These are phyloP conservation scores for Aspergillus neoniger DNA, from an alignment of 2,329 filamentous ascomycete genomes.

Conservation along the genomic window DNA sequence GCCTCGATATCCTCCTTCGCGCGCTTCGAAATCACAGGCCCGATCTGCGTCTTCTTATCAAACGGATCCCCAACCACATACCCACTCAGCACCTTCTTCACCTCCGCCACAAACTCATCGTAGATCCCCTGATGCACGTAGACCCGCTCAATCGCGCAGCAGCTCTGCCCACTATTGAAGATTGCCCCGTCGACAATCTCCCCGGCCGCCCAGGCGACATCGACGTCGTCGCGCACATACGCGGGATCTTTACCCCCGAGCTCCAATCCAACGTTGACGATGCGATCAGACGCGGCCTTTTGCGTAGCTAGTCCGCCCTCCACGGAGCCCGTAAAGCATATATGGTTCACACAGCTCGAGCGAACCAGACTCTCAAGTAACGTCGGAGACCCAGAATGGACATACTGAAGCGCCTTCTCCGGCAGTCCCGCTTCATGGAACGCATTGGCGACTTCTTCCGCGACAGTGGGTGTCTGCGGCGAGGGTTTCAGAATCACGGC, in stretches of 20 bases:
- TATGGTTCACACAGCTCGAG: conserved; percentile 69
- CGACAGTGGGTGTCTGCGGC: conserved; percentile 86
- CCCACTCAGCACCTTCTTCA: conserved; percentile 69
- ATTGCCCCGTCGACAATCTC: conserved; percentile 89
- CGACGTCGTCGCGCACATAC: conserved; percentile 81
- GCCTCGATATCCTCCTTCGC: conserved; percentile 72
- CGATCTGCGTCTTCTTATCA: conserved; percentile 72
- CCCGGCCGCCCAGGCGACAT: conserved; percentile 81
- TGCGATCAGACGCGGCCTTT: conserved; percentile 74
- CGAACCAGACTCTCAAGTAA: conserved; percentile 76
- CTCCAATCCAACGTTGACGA: conserved; percentile 82
- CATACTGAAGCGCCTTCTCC: conserved; percentile 77
- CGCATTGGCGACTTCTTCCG: conserved; percentile 72
- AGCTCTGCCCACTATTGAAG: conserved; percentile 95
- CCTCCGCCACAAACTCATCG: conserved; percentile 74
- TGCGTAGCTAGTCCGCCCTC: conserved; percentile 80
- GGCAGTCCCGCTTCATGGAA: conserved; percentile 82
- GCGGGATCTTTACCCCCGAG: conserved; percentile 91
- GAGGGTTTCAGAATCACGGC: conserved; percentile 88
- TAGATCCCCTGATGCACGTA: conserved; percentile 83
- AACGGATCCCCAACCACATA: conserved; percentile 68
- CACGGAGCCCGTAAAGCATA: conserved; percentile 91
- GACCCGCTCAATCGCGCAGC: conserved; percentile 84
- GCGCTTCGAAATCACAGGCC: conserved; percentile 78
- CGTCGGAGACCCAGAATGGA: conserved; percentile 76